Evolutionary conservation across 2,329 filamentous ascomycete species (phyloP).

Genomic region (Exserohilum turcica): DNA sequence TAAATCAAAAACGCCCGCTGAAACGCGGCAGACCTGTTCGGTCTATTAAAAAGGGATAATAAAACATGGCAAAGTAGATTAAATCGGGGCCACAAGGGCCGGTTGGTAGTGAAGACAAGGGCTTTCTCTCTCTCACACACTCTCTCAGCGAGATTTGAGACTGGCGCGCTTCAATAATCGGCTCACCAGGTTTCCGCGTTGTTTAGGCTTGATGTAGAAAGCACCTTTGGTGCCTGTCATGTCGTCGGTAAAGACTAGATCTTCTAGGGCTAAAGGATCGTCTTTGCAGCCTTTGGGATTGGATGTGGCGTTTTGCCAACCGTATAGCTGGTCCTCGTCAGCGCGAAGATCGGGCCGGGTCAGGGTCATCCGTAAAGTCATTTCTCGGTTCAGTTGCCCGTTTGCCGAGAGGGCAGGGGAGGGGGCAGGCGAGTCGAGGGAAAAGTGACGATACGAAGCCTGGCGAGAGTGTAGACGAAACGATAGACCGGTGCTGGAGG

Average conservation of each 20-base stretch:
- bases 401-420: conserved; percentile 28
- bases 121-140: no score
- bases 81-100: not conserved
- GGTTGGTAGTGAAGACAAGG: not conserved
- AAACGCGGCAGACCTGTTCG: conserved; percentile 13
- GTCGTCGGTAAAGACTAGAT: conserved; percentile 56
- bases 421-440: conserved; percentile 37
- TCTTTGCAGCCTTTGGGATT: conserved; percentile 41
- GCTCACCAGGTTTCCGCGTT: conserved; percentile 41
- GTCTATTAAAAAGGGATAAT: conserved; percentile 3
- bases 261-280: conserved; percentile 61
- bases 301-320: conserved; percentile 59
- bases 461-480: conserved; percentile 42
- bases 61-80: not conserved
- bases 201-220: conserved; percentile 51
- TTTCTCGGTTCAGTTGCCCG: conserved; percentile 68
- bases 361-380: conserved; percentile 95
- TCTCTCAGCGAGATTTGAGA: conserved; percentile 35
- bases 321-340: conserved; percentile 73
- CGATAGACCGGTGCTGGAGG: conserved; percentile 41
- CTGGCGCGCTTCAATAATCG: conserved; percentile 47
- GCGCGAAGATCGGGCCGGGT: conserved; percentile 85
- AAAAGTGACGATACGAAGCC: conserved; percentile 40
- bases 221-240: conserved; percentile 53
- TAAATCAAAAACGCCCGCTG: conserved; percentile 8